Percentiles rank a stretch among this genome's conserved stretches.
phyloP scores from a whole-genome alignment of 768 basidiomycete species.

The Arthromyces matolae region DNA sequence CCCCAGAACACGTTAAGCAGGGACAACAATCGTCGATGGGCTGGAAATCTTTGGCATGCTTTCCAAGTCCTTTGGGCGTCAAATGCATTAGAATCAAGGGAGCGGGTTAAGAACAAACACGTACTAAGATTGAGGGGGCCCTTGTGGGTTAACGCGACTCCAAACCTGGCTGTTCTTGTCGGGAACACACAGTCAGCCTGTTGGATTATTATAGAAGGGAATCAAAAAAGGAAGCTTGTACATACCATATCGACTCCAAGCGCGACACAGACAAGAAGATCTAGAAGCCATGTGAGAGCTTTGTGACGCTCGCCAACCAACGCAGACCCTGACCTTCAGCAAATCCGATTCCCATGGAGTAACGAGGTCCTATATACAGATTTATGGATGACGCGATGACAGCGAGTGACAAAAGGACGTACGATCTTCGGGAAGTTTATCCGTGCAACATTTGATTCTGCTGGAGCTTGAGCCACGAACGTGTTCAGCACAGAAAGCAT shows the following conservation, averaged over 20 bases:
- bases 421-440: conserved; percentile 76
- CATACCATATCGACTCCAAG: conserved; percentile 89
- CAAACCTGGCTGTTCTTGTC: conserved; percentile 88
- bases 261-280: conserved; percentile 86
- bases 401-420: conserved; percentile 24
- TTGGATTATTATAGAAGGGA: not conserved
- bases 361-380: conserved; percentile 63
- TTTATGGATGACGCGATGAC: conserved; percentile 14
- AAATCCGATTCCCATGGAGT: conserved; percentile 91
- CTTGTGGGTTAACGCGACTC: conserved; percentile 77
- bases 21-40: conserved; percentile 77
- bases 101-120: conserved; percentile 14
- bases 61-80: conserved; percentile 50
- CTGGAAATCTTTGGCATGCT: conserved; percentile 63
- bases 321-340: conserved; percentile 64
- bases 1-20: conserved; percentile 76
- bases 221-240: not conserved
- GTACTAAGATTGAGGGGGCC: conserved; percentile 83
- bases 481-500: not conserved
- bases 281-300: conserved; percentile 31
- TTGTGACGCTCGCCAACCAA: not conserved
- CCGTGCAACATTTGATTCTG: conserved; percentile 81
- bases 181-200: conserved; percentile 94
- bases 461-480: not conserved
- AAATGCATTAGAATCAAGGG: not conserved